Base-by-base conservation (phyloP, 2,329 filamentous ascomycete species). In the Colletotrichum truncatum region DNA sequence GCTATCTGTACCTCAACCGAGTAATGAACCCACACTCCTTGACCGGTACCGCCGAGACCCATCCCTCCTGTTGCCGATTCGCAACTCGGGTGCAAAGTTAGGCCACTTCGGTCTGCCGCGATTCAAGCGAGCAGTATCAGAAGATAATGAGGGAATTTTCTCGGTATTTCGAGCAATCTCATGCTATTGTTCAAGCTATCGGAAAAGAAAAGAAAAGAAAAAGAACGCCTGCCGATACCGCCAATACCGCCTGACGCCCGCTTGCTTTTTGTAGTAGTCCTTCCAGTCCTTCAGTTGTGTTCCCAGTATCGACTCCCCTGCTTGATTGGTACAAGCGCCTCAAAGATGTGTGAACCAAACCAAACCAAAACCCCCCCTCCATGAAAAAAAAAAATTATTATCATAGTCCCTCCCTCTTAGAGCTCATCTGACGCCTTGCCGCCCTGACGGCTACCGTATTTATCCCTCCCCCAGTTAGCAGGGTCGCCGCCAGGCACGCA, bases 401-500 rank as follows among this genome's bases (percentile, higher is more conserved):
- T 23, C 18, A 23, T 23, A 21, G 18, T 9, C 53, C 16, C 7
- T 12, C 12, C 7, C 28, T 9, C 30, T 55, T 38, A 67, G 4
- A 67, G 66, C 39, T 67, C 63, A 5, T 63, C 63, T 28, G 57
- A 39, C 8, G 48, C 9, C 64, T 67, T 49, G 64, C 65, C 66
- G 64, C 45, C 57, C 11, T 30, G 45, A 9, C 67, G 60, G 30
- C 67, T 49, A 26, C 65, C 53, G 30, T 68, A 83, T 64, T 74
- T 77, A 46, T 84, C 81, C 67, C 85, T 80, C 16, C 84, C 87
- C 90, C 90, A 92, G 70, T 92, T 86, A 46, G 82, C 81, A 3
- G 90, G 89, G 74, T 91, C 90, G 11, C 92, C 92, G 11, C 91
- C 91, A 0, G 95, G 94, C 2, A 98, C 83, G 79, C 96, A 99